A percentile compares a stretch with the other conserved stretches of the same genome.
Conservation (phyloP, 1,139 yeast genomes). For the Candida neerlandica region DNA sequence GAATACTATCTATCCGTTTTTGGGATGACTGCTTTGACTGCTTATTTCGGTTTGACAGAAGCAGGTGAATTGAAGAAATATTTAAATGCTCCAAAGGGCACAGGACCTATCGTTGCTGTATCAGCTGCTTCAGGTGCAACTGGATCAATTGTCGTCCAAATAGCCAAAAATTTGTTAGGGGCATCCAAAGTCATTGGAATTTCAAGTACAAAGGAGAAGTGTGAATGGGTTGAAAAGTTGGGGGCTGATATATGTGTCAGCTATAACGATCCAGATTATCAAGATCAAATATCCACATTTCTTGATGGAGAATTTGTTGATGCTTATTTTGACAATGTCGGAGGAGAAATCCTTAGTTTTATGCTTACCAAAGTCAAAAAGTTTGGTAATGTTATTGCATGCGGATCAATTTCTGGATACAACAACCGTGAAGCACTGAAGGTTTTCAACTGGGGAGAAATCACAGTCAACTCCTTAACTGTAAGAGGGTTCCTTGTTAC, state of each 20-base stretch:
- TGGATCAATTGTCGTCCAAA: slow-evolving; percentile 54
- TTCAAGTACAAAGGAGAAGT: slow-evolving; percentile 62
- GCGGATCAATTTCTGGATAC: slow-evolving; percentile 67
- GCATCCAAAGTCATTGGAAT: slow-evolving; percentile 63
- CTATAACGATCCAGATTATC: slow-evolving; percentile 51
- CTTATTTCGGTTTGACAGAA: slow-evolving; percentile 56
- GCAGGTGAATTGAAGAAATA: slow-evolving; percentile 38
- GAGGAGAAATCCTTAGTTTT: slow-evolving; percentile 59
- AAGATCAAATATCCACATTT: slow-evolving; percentile 33
- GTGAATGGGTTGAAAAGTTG: slow-evolving; percentile 54
- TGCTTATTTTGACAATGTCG: slow-evolving; percentile 61
- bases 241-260: slow-evolving; percentile 59
- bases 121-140: slow-evolving; percentile 76
- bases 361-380: slow-evolving; percentile 42
- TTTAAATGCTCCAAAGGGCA: slow-evolving; percentile 23
- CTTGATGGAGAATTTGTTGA: slow-evolving; percentile 36
- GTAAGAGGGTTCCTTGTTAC: slow-evolving; percentile 51
- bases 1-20: slow-evolving; percentile 28
- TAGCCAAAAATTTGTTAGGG: slow-evolving; percentile 57
- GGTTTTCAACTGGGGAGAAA: slow-evolving; percentile 43
- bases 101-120: slow-evolving; percentile 45
- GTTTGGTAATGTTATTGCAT: slow-evolving; percentile 53
- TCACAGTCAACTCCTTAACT: slow-evolving; percentile 49
- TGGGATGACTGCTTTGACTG: slow-evolving; percentile 65
- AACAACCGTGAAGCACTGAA: slow-evolving; percentile 40